Base-by-base conservation (phyloP, 345 rosid genomes). In the Gossypium sturtianum region DNA sequence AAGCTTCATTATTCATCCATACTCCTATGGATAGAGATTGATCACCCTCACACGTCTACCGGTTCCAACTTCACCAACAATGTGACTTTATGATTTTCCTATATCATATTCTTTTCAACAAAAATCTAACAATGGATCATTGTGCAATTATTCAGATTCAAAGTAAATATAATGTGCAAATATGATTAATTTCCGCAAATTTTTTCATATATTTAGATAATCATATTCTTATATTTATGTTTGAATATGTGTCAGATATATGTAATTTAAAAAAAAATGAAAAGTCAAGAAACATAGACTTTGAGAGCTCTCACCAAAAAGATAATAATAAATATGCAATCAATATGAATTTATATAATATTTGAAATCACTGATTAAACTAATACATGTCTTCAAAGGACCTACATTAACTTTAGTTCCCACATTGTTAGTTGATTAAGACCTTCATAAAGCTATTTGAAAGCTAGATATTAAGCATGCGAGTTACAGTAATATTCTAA, bases 381-480 rank as follows among this genome's bases (percentile, higher is more conserved):
- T 52, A 52, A 65, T 34, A 9, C 23, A 66, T 45, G 43, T 38
- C 13, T 69, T 72, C 65, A 47, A 63, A 59, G 34, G 63, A 78
- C 71, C 66, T 45, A 63, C 71, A 2, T 34, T 47, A 67, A 69
- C 77, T 76, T 84, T 82, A 81, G 74, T 65, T 76, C 73, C 76
- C 75, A 78, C 83, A 78, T 52, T 70, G 74, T 70, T 80, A 83
- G 90, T 85, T 89, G 90, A 85, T 86, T 81, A 84, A 75, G 86
- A 79, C 79, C 85, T 80, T 81, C 64, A 80, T 73, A 60, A 72
- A 4, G 51, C 25, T 22, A 60, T 41, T 67, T 77, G 60, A 79
- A 70, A 76, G 25, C 58, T 66, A 60, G 58, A 74, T 9, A 45
- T 9, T 12, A 73, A 67, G 86, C 85, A 80, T 81, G 84, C 80